Percentiles rank a stretch among this genome's conserved stretches.
These are phyloP conservation scores for Entonaema liquescens DNA, from an alignment of 495 filamentous ascomycete genomes.

Conservation along the genomic window DNA sequence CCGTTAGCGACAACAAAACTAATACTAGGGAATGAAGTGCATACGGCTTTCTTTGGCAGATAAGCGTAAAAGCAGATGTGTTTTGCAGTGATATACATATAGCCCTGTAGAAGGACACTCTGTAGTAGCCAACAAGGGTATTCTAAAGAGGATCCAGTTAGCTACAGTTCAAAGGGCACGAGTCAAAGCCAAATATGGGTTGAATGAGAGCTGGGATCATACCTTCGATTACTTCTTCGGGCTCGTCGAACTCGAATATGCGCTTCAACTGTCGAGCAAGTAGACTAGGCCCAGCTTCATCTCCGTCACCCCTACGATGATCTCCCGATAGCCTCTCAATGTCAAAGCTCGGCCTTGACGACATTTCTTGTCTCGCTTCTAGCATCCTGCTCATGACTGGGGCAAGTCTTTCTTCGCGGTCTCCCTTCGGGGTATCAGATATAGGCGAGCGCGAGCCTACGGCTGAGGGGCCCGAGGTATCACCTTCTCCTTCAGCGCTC, in stretches of 20 bases:
- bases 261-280: slow-evolving; percentile 79
- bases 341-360: slow-evolving; percentile 61
- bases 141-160: slow-evolving; percentile 59
- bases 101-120: slow-evolving; percentile 90
- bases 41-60: slow-evolving; percentile 85
- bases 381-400: slow-evolving; percentile 85
- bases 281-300: slow-evolving; percentile 51
- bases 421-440: slow-evolving; percentile 45
- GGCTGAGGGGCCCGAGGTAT: slow-evolving; percentile 23
- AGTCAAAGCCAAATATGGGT: not conserved
- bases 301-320: slow-evolving; percentile 47
- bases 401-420: slow-evolving; percentile 54
- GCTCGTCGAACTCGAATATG: slow-evolving; percentile 84
- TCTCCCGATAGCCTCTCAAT: slow-evolving; percentile 53
- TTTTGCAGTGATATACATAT: slow-evolving; percentile 93
- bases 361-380: slow-evolving; percentile 77
- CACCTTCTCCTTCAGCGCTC: slow-evolving; percentile 24
- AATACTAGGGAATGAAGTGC: slow-evolving; percentile 32
- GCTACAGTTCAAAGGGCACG: not conserved
- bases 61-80: slow-evolving; percentile 99
- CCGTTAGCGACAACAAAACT: slow-evolving; percentile 39
- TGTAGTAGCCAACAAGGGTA: slow-evolving; percentile 95
- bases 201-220: slow-evolving; percentile 20
- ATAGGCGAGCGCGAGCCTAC: slow-evolving; percentile 20
- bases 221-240: slow-evolving; percentile 88